Evolutionary conservation across 495 filamentous ascomycete species (phyloP), one percentile per base, ranked within the genome.

Genomic region (Penicillium steckii): DNA sequence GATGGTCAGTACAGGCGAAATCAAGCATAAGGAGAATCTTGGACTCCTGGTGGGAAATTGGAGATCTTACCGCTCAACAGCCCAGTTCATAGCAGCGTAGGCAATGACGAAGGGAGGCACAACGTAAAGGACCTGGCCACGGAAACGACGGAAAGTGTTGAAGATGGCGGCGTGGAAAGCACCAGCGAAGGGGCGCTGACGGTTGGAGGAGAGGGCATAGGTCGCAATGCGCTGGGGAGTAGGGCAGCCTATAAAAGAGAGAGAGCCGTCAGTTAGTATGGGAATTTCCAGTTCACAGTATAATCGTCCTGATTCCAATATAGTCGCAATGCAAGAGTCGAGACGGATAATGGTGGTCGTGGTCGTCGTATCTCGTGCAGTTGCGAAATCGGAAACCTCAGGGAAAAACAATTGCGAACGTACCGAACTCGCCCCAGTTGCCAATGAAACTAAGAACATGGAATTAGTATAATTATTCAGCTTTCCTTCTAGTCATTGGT

Each of bases 31-130:
- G n/a, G n/a, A n/a, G n/a, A n/a, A 10, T n/a, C 27, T 33, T 30
- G 27, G 24, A 12, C 17, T 19, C 12, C 18, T 32, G 6, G 15
- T 18, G 19, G 3, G n/a, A 5, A 15, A 32, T 19, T 3, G 42
- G 27, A 19, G 50, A 48, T 49, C 62, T 70, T 83, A 95, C 91
- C 84, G 79, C 67, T 90, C 84, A 65, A 83, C 81, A 48, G 92
- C 91, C 91, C 91, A 96, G 65, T 89, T 77, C 85, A 96, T 86
- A 52, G 80, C 58, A 55, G 83, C 76, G 75, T 96, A 96, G 51
- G 81, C 89, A 57, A 77, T 62, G 52, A 91, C 54, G 59, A 94
- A 75, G 26, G 92, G 87, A 26, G 92, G 90, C n/a, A 78, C 79
- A 66, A 88, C 78, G 78, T 91, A 96, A 57, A 96, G 79, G 57